Conservation (phyloP, 768 basidiomycete species). For the Boletus barrowsii region DNA sequence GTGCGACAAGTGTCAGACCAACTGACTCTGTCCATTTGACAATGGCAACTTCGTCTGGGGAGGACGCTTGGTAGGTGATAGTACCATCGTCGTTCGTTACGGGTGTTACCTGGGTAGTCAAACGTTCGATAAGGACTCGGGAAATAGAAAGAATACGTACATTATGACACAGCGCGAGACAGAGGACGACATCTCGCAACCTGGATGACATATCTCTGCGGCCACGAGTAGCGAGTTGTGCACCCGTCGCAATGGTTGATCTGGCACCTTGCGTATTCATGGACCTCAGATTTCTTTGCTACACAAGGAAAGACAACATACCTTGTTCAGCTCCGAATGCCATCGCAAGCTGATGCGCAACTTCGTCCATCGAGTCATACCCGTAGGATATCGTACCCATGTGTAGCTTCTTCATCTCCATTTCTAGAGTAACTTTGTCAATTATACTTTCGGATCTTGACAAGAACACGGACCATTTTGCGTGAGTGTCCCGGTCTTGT, state of each 20-base stretch:
- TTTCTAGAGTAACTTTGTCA: constrained; percentile 53
- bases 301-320: constrained; percentile 17
- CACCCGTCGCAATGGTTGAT: constrained; percentile 66
- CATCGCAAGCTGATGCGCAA: constrained; percentile 83
- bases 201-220: constrained; percentile 93
- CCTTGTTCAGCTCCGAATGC: constrained; percentile 76
- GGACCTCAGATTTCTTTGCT: not conserved
- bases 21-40: constrained; percentile 97
- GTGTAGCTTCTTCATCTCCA: constrained; percentile 99
- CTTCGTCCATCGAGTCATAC: constrained; percentile 98
- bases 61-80: constrained; percentile 97
- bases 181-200: constrained; percentile 88
- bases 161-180: constrained; percentile 94
- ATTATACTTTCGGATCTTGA: not conserved
- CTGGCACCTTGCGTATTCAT: constrained; percentile 37
- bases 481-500: constrained; percentile 97
- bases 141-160: constrained; percentile 41
- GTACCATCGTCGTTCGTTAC: constrained; percentile 92
- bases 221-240: constrained; percentile 80
- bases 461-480: constrained; percentile 72
- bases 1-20: constrained; percentile 82
- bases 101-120: constrained; percentile 81
- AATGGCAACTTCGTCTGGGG: constrained; percentile 98
- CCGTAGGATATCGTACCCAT: constrained; percentile 99
- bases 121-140: not conserved